These are phyloP conservation scores for Phialophora verrucosa DNA, from an alignment of 2,329 filamentous ascomycete species.

Conservation along the genomic window DNA sequence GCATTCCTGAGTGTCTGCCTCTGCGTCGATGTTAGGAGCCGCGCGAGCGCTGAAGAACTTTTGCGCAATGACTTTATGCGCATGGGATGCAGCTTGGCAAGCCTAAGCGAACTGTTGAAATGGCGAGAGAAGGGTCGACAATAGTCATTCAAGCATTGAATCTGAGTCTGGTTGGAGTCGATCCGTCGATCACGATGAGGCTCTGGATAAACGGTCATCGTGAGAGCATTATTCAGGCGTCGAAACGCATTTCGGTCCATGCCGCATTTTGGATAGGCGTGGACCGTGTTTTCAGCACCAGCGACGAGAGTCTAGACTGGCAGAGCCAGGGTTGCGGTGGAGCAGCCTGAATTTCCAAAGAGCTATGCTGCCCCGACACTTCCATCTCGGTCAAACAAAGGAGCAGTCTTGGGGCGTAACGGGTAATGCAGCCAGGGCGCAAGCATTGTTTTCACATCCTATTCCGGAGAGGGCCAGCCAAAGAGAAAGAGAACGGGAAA, in stretches of 20 bases:
- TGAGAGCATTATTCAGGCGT: constrained; percentile 10
- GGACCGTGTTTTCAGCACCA: constrained; percentile 5
- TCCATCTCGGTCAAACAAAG: background rate
- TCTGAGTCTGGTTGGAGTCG: background rate
- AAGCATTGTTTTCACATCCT: background rate
- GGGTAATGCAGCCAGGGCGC: background rate
- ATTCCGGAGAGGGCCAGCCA: background rate
- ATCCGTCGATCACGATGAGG: background rate
- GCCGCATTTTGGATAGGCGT: constrained; percentile 18
- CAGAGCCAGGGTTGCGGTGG: background rate
- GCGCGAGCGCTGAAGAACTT: constrained; percentile 88
- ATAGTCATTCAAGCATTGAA: constrained; percentile 20
- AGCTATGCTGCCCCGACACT: background rate
- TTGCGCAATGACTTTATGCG: constrained; percentile 92
- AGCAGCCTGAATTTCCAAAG: background rate
- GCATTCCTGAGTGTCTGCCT: constrained; percentile 95
- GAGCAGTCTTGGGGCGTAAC: background rate
- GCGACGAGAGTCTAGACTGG: background rate
- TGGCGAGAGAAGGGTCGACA: constrained; percentile 58
- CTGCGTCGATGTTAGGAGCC: constrained; percentile 93
- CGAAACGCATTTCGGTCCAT: constrained; percentile 10
- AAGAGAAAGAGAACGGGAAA: constrained; percentile 5
- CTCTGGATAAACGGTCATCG: constrained; percentile 1
- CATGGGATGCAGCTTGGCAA: constrained; percentile 82
- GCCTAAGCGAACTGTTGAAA: constrained; percentile 82